Evolutionary conservation across 2,329 filamentous ascomycete genomes (phyloP), one percentile per base, ranked within the genome.

Genomic region (Fusarium sacchari): DNA sequence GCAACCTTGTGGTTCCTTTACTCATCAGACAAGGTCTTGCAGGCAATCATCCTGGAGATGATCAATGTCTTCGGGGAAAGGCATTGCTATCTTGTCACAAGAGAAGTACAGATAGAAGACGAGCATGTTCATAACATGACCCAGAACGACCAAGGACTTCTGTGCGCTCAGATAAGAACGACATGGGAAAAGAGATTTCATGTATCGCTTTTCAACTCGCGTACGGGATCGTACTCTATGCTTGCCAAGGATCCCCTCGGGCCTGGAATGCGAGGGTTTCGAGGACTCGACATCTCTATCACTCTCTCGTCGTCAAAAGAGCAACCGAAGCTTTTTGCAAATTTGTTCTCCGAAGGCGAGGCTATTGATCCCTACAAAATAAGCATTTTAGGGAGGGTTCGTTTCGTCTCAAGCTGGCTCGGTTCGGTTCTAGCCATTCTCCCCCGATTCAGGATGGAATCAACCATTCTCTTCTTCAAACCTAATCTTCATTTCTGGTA

Each of bases 1-100:
- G 91, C 93, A 6, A 94, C 92, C 0, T 93, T 95, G 76, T 95
- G 93, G 92, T 94, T 94, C 73, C 86, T 95, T 6, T 95, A 95
- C 79, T 87, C 90, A 18, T 73, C 81, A 1, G 81, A 88, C 14
- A 87, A 87, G 64, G 81, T 86, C 11, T 84, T 95, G 20, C 87
- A 85, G 30, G 90, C 90, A 62, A 90, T 94, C 81, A 85, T 95
- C 3, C 78, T 93, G 2, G 93, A 95, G 79, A 91, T 94, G 50
- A 94, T 93, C 81, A 94, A 94, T 75, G 93, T 92, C 0, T 94
- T 94, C 77, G 91, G 89, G 55, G 93, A 95, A 80, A 86, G 91
- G 57, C 88, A 91, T 7, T 70, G 77, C 13, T 82, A 81, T 59
- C 60, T 82, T 5, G 70, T 81, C 11, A 59, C 69, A 20, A 76